Base-by-base conservation (phyloP, 192 early-diverging fungal genomes). In the Coemansia guatemalensis region DNA sequence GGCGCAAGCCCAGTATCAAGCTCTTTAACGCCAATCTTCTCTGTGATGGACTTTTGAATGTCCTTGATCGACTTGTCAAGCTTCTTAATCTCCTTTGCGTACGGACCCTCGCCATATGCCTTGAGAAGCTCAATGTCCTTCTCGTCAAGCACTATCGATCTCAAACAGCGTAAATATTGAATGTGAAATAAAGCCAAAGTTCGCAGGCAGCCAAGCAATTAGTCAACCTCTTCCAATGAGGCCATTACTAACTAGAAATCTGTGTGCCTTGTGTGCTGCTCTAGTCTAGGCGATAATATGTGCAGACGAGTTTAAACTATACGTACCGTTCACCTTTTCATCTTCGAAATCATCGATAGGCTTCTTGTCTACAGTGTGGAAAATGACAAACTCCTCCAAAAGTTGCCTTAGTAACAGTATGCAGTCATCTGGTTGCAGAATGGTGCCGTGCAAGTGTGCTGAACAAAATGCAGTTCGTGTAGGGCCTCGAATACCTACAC, bases 1-100 rank as follows among this genome's bases (percentile, higher is more conserved):
- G 93, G 92, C 5, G 97, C 95, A 30, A 99, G 85, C 50, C 97
- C 97, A 55, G 97, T 98, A 76, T 99, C 96, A 21, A 92, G 89
- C 85, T 98, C 96, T 84, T 97, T 97, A 48, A 99, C 93, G 52
- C 96, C 97, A 88, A 99, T 97, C 86, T 95, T 95, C 74, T 99
- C 96, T 77, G 95, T 98, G 65, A 99, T 95, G 25, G 93, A 85
- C 85, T 98, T 98, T 82, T 99, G 97, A 24, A 89, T 86, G 53
- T 98, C 97, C 83, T 94, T 96, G 68, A 99, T 98, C 41, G 96
- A 93, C 56, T 85, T 86, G 65, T 98, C 97, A 30, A 96, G 87
- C 59, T 88, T 88, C 75, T 93, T 96, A 65, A 99, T 87, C 62
- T 98, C 95, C 62, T 90, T 89, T 20, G 95, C 95, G 62, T 99